Conservation (phyloP, 2,329 filamentous ascomycete genomes). For the Nemania diffusa region DNA sequence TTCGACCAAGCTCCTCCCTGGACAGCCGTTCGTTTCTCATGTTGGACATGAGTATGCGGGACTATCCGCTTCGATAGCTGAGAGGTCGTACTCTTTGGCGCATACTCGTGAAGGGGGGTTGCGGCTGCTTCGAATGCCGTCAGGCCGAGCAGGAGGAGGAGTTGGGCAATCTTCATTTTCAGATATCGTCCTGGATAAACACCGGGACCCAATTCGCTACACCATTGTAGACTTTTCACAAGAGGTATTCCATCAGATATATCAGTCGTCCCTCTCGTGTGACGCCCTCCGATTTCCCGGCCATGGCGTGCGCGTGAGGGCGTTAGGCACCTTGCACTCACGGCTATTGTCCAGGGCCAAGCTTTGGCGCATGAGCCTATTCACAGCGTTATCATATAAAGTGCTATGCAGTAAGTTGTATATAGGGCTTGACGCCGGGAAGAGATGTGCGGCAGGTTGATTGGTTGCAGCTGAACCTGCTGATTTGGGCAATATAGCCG, state of each 20-base stretch:
- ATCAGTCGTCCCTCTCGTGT: background rate
- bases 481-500: constrained; percentile 34
- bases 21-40: constrained; percentile 40
- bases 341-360: constrained; percentile 37
- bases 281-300: constrained; percentile 29
- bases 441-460: constrained; percentile 4
- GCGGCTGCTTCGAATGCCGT: constrained; percentile 30
- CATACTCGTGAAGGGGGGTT: constrained; percentile 35
- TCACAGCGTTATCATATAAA: constrained; percentile 33
- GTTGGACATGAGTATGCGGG: constrained; percentile 41
- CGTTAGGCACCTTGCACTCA: constrained; percentile 26
- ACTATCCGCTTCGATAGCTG: constrained; percentile 35
- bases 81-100: background rate
- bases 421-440: constrained; percentile 1
- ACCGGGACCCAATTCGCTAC: constrained; percentile 11
- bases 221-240: background rate
- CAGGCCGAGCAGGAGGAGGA: constrained; percentile 34
- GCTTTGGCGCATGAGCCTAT: constrained; percentile 34
- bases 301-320: constrained; percentile 24
- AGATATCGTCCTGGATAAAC: constrained; percentile 4
- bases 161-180: constrained; percentile 39
- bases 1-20: constrained; percentile 42
- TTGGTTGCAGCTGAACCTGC: constrained; percentile 24
- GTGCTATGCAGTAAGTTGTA: constrained; percentile 16
- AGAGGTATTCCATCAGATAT: constrained; percentile 24